phyloP scores from a whole-genome alignment of 805 yeast genomes.

The Candida ascalaphidarum region DNA sequence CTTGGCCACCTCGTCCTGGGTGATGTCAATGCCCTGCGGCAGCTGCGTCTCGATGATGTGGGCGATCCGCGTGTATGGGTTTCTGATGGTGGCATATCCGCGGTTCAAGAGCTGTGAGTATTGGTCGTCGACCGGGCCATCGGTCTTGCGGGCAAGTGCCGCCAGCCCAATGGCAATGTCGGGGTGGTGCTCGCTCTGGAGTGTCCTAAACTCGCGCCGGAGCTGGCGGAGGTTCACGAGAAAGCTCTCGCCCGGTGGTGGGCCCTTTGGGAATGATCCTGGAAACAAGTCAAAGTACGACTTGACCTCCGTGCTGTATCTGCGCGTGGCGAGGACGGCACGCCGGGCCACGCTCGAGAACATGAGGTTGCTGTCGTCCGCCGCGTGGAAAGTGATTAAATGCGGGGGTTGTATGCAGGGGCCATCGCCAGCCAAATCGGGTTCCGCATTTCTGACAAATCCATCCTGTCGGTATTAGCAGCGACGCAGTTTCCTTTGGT shows the following conservation, averaged over 20 bases:
- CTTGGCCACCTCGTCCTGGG: slow-evolving; percentile 46
- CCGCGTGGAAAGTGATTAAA: too few species aligned
- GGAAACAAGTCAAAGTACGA: slow-evolving; percentile 65
- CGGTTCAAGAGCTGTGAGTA: slow-evolving; percentile 55
- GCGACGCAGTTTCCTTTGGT: too few species aligned
- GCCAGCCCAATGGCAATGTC: slow-evolving; percentile 41
- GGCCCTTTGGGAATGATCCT: slow-evolving; percentile 55
- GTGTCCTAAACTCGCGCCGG: slow-evolving; percentile 63
- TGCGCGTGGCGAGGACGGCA: too few species aligned
- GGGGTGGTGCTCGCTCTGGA: slow-evolving; percentile 79
- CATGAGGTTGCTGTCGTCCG: too few species aligned
- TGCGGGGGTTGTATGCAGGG: too few species aligned
- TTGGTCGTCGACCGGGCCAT: slow-evolving; percentile 13
- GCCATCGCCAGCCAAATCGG: too few species aligned
- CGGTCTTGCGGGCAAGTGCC: slow-evolving; percentile 6
- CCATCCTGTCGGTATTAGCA: too few species aligned
- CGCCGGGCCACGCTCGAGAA: too few species aligned
- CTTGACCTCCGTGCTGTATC: too few species aligned
- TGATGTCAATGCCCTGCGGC: slow-evolving; percentile 40
- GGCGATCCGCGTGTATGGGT: slow-evolving; percentile 56
- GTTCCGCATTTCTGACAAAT: too few species aligned
- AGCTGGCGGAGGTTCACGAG: slow-evolving; percentile 44
- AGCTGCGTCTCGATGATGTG: slow-evolving; percentile 27
- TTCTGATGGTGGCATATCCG: slow-evolving; percentile 65
- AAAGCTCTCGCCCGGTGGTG: slow-evolving; percentile 58